phyloP scores from a whole-genome alignment of 352 stramenopile species.

The Elongisporangium undulatum region DNA sequence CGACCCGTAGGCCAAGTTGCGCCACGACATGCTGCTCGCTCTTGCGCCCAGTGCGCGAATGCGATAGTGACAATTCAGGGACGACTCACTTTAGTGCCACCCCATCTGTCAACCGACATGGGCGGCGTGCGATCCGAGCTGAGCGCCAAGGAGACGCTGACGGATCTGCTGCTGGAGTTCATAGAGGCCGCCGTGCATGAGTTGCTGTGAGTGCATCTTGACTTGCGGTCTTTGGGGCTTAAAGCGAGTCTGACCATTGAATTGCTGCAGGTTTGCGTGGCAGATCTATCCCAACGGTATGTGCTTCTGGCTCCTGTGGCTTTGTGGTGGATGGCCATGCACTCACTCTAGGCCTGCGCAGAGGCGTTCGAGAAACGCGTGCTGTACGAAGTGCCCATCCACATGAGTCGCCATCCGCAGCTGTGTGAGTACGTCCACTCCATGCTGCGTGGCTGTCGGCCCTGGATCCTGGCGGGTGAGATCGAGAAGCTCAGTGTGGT shows the following conservation, averaged over 20 bases:
- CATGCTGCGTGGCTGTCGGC: slow-evolving; percentile 57
- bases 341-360: slow-evolving; percentile 6
- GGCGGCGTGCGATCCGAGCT: slow-evolving; percentile 13
- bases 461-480: slow-evolving; percentile 54
- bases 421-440: slow-evolving; percentile 78
- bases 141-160: slow-evolving; percentile 25
- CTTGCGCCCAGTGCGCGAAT: neutral
- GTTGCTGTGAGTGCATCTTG: slow-evolving; percentile 50
- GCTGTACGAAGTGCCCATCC: slow-evolving; percentile 74
- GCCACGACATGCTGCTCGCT: slow-evolving; percentile 56
- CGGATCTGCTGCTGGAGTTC: slow-evolving; percentile 71
- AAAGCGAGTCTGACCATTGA: slow-evolving; percentile 5
- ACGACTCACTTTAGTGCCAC: neutral
- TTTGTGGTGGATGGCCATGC: neutral
- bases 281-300: slow-evolving; percentile 55
- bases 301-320: slow-evolving; percentile 2
- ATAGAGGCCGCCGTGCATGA: slow-evolving; percentile 69
- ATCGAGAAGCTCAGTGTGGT: slow-evolving; percentile 65
- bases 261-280: slow-evolving; percentile 34
- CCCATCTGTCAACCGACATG: slow-evolving; percentile 8
- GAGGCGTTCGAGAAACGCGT: slow-evolving; percentile 59
- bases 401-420: slow-evolving; percentile 69
- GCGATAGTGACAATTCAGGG: neutral
- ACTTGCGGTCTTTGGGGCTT: neutral
- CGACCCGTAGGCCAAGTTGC: slow-evolving; percentile 80